phyloP scores from a whole-genome alignment of 106 monocot genomes.

The Dendrobium huoshanense region DNA sequence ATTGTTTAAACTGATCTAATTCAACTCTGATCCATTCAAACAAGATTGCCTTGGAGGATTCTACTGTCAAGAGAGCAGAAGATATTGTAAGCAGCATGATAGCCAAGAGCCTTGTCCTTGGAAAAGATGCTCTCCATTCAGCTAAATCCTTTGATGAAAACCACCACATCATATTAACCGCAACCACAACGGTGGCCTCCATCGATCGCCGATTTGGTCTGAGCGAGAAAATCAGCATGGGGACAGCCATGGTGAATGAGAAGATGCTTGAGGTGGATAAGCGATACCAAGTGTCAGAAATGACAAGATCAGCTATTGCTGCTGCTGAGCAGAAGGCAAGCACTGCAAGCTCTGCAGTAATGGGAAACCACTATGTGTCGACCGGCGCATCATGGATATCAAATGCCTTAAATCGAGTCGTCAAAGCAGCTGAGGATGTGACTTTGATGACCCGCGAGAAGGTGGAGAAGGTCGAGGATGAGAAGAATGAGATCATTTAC shows the following conservation, averaged over 20 bases:
- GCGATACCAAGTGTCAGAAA: constrained; percentile 61
- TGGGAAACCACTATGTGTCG: constrained; percentile 62
- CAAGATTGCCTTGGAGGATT: constrained; percentile 1
- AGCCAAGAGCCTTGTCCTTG: constrained; percentile 78
- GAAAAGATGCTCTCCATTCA: constrained; percentile 67
- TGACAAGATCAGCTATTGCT: constrained; percentile 59
- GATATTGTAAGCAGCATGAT: constrained; percentile 81
- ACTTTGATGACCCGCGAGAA: constrained; percentile 66
- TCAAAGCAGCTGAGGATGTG: constrained; percentile 64
- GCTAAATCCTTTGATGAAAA: constrained; percentile 73
- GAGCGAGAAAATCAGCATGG: constrained; percentile 64
- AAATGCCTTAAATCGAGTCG: constrained; percentile 41
- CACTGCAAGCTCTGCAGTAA: constrained; percentile 42
- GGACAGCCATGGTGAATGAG: constrained; percentile 47
- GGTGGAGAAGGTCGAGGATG: constrained; percentile 56
- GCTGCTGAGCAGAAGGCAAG: constrained; percentile 66
- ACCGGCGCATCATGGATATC: constrained; percentile 74
- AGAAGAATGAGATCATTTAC: constrained; percentile 43
- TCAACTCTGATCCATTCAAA: neutral
- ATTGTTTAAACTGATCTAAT: neutral
- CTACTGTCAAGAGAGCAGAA: constrained; percentile 52
- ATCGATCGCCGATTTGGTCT: constrained; percentile 60
- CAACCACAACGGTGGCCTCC: constrained; percentile 55
- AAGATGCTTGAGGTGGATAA: constrained; percentile 71
- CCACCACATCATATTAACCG: constrained; percentile 54